These are phyloP conservation scores for Panaeolus papilionaceus DNA, from an alignment of 768 basidiomycete genomes.

Conservation along the genomic window DNA sequence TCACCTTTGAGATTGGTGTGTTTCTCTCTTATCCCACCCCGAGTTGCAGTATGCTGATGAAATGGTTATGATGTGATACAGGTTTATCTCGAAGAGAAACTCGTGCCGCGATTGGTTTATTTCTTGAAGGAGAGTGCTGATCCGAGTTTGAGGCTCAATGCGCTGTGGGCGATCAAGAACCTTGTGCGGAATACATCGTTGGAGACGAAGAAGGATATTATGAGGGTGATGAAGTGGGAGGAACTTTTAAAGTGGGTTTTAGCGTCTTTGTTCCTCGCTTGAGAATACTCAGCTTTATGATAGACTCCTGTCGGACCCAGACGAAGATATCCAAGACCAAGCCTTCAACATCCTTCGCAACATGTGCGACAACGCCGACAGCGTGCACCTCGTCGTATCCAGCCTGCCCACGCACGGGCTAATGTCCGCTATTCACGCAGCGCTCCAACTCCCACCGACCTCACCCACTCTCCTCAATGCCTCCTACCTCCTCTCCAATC, in stretches of 20 bases:
- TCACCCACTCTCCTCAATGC: conserved; percentile 52
- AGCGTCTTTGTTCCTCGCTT: no score
- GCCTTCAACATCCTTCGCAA: conserved; percentile 72
- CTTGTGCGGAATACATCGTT: conserved; percentile 66
- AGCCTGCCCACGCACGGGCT: conserved; percentile 56
- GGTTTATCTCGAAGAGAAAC: conserved; percentile 71
- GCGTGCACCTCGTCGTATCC: conserved; percentile 64
- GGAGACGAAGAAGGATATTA: conserved; percentile 69
- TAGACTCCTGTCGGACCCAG: conserved; percentile 62
- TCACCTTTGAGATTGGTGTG: conserved; percentile 75
- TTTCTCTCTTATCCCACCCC: no score
- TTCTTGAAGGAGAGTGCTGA: conserved; percentile 58
- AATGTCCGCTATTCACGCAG: conserved; percentile 48
- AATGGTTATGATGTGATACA: no score
- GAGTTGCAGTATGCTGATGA: no score
- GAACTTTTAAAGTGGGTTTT: conserved; percentile 58
- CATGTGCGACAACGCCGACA: conserved; percentile 66
- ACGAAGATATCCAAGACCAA: conserved; percentile 71
- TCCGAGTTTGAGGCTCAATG: conserved; percentile 64
- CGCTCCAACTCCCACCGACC: conserved; percentile 49
- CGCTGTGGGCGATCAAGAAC: conserved; percentile 91
- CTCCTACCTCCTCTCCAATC: conserved; percentile 68
- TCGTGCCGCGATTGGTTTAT: conserved; percentile 67
- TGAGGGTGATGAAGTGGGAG: conserved; percentile 73
- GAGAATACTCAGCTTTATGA: not conserved